Evolutionary conservation across 129 eudicot species (phyloP), one percentile per base, ranked within the genome.

Genomic region (Flaveria sonorensis): DNA sequence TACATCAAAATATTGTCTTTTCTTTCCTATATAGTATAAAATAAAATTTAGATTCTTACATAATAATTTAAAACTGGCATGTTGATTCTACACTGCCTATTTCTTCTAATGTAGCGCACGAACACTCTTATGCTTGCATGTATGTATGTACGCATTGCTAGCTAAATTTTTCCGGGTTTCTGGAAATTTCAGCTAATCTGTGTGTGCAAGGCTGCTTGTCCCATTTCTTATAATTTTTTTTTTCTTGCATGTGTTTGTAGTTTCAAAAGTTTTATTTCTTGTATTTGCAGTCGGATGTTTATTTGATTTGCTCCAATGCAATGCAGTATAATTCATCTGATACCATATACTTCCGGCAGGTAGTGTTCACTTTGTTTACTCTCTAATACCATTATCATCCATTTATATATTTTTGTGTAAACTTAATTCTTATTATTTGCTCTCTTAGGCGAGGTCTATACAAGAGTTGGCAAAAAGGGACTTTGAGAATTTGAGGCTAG

Each of bases 381-480:
- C 19, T 1, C 5, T 48, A 48, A 75, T 69, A 46, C 76, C 60
- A 30, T 59, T 59, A 24, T 6, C 2, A 6, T 70, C 36, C 56
- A 16, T 63, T 21, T 24, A 15, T 10, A 21, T 6, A 10, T 39
- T 16, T 72, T 40, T 10, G 30, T 32, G 11, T 55, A 14, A 28
- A 2, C 18, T 15, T 70, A 12, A 73, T 71, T 48, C 7, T 23
- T 50, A 10, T 63, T 47, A 2, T 61, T 48, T 59, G 28, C 19
- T 78, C 36, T 56, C 3, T 51, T 60, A 94, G 99, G 99, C 99
- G 45, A 88, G 88, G 32, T 62, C 97, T 40, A 95, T 95, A 69
- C 96, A 83, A 83, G 99, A 94, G 47, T 83, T 94, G 78, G 97
- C 96, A 55, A 89, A 89, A 81, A 81, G 91, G 74, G 99, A 94